Base-by-base conservation (phyloP, 2,329 filamentous ascomycete genomes). In the Neoarthrinium moseri region DNA sequence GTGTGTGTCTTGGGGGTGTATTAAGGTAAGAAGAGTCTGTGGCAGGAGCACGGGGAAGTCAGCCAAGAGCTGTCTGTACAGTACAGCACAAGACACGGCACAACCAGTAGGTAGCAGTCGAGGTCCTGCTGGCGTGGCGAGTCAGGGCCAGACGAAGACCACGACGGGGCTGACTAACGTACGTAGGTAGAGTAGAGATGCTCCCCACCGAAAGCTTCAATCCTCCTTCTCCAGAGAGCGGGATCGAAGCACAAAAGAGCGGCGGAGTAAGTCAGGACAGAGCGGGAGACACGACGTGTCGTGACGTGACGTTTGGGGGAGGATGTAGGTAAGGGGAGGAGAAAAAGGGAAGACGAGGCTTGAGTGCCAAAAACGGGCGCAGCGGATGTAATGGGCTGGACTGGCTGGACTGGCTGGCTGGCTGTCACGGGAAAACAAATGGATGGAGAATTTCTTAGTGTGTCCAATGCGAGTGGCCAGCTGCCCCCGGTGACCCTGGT, bases 241-340 rank as follows among this genome's bases (percentile, higher is more conserved):
- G 42, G 45, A 39, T 46, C 24, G 23, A 56, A 57, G 58, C 59
- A 65, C 59, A 57, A 54, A 75, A 56, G 71, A 74, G 66, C 58
- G 70, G 71, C 70, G 68, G 72, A 74, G 69, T 72, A 72, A 72
- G 72, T 74, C 71, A 64, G 63, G 51, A 50, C 46, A 18, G 41
- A 40, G 41, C 51, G 37, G 45, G 44, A 41, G 15, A 8, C 13
- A 23, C 21, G 12, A 12, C 21, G 11, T 38, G 13, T 34, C 37
- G 43, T 51, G 46, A 47, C 43, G 38, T 41, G 45, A 46, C 40
- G 46, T 38, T 35, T 21, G 22, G 35, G 49, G 45, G 47, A 51
- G 39, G 50, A 47, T 33, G 36, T n/a, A 42, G 35, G 18, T 45
- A 41, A 38, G 47, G 24, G 12, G 18, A 51, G 41, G 43, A 47